Base-by-base conservation (phyloP, 1,284 basidiomycete genomes). In the Macrocystidia cucumis region DNA sequence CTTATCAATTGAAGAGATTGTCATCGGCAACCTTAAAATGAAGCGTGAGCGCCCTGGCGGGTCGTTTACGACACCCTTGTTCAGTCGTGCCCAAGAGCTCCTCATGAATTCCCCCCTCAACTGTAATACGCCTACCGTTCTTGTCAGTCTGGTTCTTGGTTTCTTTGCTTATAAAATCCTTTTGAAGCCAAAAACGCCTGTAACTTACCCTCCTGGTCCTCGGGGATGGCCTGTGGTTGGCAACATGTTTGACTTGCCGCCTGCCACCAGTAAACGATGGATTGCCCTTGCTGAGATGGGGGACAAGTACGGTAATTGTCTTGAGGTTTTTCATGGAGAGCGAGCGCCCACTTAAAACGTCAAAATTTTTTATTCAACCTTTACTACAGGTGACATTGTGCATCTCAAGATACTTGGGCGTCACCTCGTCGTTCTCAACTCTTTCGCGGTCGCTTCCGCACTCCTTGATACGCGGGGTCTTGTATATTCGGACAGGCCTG, bases 211-310 rank as follows among this genome's bases (percentile, higher is more conserved):
- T 12, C 65, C 66, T 5, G 67, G 67, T 14, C 68, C 67, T 2
- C 52, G 41, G 33, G 54, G 55, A 16, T 49, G 48, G 23, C 66
- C 65, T 3, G 25, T 69, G n/a, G 52, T 69, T 18, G 67, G 61
- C n/a, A 69, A 67, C 42, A 40, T 64, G 2, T 45, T 68, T 4
- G 60, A 68, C 38, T 59, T 69, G 52, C 65, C 66, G n/a, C n/a
- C n/a, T n/a, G n/a, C n/a, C n/a, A 45, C 49, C 5, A 43, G 42
- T 4, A 48, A 58, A 9, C 50, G 57, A 28, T 70, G 66, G 67
- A 36, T 58, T 9, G 56, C 56, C 4, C 68, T 62, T 34, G 45
- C 54, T 12, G 44, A 59, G 11, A 69, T 65, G 66, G 59, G 56
- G 1, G 44, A 57, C 9, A 55, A 54, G 53, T 68, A 56, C 44